Evolutionary conservation across 768 basidiomycete genomes (phyloP), one percentile per base, ranked within the genome.

Genomic region (Leccinum sublutescens): DNA sequence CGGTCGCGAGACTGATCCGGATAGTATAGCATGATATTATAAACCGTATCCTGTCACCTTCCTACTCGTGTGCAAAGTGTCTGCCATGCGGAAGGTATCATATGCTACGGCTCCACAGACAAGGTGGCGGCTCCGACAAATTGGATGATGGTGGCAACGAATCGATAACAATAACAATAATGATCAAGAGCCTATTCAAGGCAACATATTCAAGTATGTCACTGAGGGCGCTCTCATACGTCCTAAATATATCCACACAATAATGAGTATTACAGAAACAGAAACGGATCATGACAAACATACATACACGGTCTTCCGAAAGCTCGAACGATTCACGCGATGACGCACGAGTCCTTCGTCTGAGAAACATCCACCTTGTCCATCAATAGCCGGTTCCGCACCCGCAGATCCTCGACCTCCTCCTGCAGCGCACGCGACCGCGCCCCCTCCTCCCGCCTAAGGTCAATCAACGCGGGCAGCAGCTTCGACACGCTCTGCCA

Each of bases 361-460:
- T 63, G 57, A 23, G 64, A 29, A 21, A 23, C 21, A 9, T 60
- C 62, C 10, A 50, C 64, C 56, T 59, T 67, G 36, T 77, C 82
- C 72, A 74, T 76, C 65, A 83, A 64, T 19, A 83, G 67, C 31
- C 69, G 72, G 52, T 74, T 81, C 57, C 81, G 72, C 61, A 78
- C 73, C 56, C 80, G 71, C 64, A 85, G 62, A 60, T 84, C 85
- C 67, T 81, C 77, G 48, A 83, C 77, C 63, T 84, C 82, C 29
- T 66, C 66, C 63, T 75, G 68, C 66, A 84, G 58, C 58, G 68
- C 70, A 50, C 63, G 67, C 57, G 75, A 68, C 50, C 75, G 73
- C 61, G 72, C 73, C 53, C 73, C 65, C 62, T 84, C 84, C 66
- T 83, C 76, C 52, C 71, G 66, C 23, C 84, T 70, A 36, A 82